A percentile compares a stretch with the other conserved stretches of the same genome.
phyloP scores from a whole-genome alignment of 352 stramenopile species.

The Pythium aphanidermatum region DNA sequence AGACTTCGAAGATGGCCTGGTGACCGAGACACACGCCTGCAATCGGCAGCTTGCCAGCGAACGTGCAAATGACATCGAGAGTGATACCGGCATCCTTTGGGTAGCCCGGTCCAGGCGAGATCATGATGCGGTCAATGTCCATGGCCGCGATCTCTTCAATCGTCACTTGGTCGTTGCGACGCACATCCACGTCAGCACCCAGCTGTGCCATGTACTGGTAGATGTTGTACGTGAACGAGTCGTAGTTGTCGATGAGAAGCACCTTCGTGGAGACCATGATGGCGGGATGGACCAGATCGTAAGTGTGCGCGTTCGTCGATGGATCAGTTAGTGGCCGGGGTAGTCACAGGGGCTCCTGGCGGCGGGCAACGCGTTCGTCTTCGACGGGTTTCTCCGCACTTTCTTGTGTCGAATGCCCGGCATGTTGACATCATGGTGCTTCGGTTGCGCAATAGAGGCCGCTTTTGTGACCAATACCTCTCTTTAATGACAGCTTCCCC shows the following conservation, averaged over 20 bases:
- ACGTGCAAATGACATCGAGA: slow-evolving; percentile 76
- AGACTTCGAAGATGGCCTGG: slow-evolving; percentile 87
- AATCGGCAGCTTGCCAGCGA: slow-evolving; percentile 79
- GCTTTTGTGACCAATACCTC: not conserved
- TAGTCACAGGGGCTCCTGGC: not conserved
- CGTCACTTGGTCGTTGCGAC: slow-evolving; percentile 82
- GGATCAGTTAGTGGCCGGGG: not conserved
- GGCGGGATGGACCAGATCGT: too few species aligned
- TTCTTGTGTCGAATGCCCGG: slow-evolving; percentile 18
- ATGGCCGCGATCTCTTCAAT: slow-evolving; percentile 70
- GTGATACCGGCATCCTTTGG: slow-evolving; percentile 79
- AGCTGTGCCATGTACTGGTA: slow-evolving; percentile 87
- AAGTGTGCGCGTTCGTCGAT: not conserved
- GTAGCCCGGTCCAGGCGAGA: slow-evolving; percentile 79
- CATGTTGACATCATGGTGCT: slow-evolving; percentile 17
- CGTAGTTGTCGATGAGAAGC: slow-evolving; percentile 88
- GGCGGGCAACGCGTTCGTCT: not conserved
- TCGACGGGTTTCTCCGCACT: slow-evolving; percentile 18
- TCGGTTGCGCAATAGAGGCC: slow-evolving; percentile 22
- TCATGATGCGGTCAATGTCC: slow-evolving; percentile 82
- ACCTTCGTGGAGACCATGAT: slow-evolving; percentile 53
- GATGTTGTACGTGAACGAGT: slow-evolving; percentile 91
- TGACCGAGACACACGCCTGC: slow-evolving; percentile 78
- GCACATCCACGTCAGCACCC: slow-evolving; percentile 70
- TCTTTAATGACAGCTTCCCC: slow-evolving; percentile 6